Percentiles rank a stretch among this genome's conserved stretches.
These are phyloP conservation scores for Candida nanaspora DNA, from an alignment of 805 yeast species.

Conservation along the genomic window DNA sequence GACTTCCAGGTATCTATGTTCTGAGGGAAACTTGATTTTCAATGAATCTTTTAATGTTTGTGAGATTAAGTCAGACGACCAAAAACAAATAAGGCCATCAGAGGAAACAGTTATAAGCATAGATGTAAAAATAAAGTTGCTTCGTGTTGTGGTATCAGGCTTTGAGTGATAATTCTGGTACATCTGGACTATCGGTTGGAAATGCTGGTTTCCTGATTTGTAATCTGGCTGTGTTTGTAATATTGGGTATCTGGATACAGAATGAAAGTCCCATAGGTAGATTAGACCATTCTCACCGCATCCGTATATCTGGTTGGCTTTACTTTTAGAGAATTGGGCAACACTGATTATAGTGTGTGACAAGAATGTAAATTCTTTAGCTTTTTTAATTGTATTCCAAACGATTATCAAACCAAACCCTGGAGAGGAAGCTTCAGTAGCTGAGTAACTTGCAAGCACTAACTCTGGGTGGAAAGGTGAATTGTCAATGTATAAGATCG, in stretches of 20 bases:
- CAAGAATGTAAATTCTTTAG: slow-evolving; percentile 30
- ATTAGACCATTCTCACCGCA: slow-evolving; percentile 45
- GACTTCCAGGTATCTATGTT: slow-evolving; percentile 8
- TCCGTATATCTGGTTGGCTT: slow-evolving; percentile 35
- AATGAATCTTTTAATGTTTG: slow-evolving; percentile 4
- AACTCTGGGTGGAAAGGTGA: slow-evolving; percentile 24
- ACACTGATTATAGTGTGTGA: slow-evolving; percentile 32
- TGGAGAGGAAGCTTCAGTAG: slow-evolving; percentile 1
- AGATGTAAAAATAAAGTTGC: slow-evolving; percentile 1
- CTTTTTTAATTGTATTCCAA: slow-evolving; percentile 22
- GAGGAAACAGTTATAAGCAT: slow-evolving; percentile 16
- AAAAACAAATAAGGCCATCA: slow-evolving; percentile 8
- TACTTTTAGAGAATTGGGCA: slow-evolving; percentile 32
- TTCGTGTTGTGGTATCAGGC: background rate
- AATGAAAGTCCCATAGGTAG: slow-evolving; percentile 41
- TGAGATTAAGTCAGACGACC: slow-evolving; percentile 3
- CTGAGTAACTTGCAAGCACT: slow-evolving; percentile 17
- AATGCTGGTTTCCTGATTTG: background rate
- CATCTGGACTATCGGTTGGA: slow-evolving; percentile 14
- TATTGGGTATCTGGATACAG: slow-evolving; percentile 19
- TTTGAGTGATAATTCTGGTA: slow-evolving; percentile 11
- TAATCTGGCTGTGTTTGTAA: slow-evolving; percentile 5
- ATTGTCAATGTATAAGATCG: slow-evolving; percentile 21
- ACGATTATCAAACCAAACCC: slow-evolving; percentile 13
- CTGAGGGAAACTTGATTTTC: slow-evolving; percentile 8